Conservation (phyloP, 2,329 filamentous ascomycete species). For the Colletotrichum sp. region DNA sequence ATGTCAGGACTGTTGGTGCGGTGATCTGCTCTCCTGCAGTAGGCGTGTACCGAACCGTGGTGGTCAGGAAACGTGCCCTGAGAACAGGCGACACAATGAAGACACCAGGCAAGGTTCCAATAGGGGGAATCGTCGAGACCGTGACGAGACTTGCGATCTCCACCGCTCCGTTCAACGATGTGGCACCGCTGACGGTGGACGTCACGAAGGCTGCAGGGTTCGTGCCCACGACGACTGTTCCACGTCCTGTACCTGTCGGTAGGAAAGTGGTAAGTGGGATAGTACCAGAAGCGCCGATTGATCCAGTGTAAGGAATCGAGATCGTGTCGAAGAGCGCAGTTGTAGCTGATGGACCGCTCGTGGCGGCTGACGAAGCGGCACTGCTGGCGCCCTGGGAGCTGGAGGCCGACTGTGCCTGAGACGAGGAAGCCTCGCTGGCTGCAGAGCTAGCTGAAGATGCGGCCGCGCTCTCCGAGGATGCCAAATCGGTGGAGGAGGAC, state of each 20-base stretch:
- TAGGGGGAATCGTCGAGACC: neutral
- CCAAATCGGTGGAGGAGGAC: neutral
- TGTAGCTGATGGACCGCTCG: neutral
- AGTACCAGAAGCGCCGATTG: neutral
- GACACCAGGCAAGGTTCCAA: neutral
- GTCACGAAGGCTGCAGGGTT: neutral
- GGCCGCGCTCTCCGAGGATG: neutral
- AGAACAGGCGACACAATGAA: neutral
- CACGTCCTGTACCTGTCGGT: neutral
- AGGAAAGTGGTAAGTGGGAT: slow-evolving; percentile 1
- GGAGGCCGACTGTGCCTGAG: neutral
- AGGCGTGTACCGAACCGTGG: neutral
- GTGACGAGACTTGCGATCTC: neutral
- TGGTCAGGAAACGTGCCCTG: neutral
- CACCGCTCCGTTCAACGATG: neutral
- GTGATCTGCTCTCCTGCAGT: neutral
- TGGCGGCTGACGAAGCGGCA: neutral
- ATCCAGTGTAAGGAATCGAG: neutral
- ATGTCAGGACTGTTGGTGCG: neutral
- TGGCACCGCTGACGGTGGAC: neutral
- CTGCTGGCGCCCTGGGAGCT: neutral
- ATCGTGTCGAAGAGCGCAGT: neutral
- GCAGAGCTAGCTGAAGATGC: neutral
- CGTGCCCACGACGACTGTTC: slow-evolving; percentile 6
- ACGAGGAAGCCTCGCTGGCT: neutral